These are phyloP conservation scores for Tillandsia leiboldiana DNA, from an alignment of 176 grass and related monocot species.

Conservation along the genomic window DNA sequence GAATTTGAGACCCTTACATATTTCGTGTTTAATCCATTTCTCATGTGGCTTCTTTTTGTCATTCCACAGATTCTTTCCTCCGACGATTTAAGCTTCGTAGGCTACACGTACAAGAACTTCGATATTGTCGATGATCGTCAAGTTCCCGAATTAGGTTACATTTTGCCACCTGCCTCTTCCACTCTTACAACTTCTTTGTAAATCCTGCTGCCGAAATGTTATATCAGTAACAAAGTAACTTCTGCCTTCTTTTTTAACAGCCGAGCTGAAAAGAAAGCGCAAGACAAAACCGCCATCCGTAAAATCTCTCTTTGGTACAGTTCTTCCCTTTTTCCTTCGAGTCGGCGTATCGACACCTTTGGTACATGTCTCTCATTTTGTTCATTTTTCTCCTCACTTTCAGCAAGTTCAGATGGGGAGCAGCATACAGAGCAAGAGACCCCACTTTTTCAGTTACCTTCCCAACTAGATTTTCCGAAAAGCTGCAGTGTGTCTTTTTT, in stretches of 20 bases:
- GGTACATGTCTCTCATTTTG: not conserved
- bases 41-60: conserved; percentile 7
- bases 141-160: conserved; percentile 27
- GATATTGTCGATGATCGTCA: conserved; percentile 41
- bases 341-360: not conserved
- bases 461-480: conserved; percentile 1
- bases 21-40: not conserved
- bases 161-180: not conserved
- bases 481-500: conserved; percentile 17
- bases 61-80: conserved; percentile 44
- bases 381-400: not conserved
- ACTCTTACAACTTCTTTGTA: not conserved
- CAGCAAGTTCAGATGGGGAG: conserved; percentile 7
- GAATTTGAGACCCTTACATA: conserved; percentile 3
- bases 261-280: conserved; percentile 20
- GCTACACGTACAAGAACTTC: conserved; percentile 65
- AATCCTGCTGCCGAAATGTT: not conserved
- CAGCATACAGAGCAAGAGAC: conserved; percentile 16
- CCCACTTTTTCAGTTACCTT: conserved; percentile 1
- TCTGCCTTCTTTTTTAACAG: conserved; percentile 12
- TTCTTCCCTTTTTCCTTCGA: not conserved
- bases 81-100: conserved; percentile 48
- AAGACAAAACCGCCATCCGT: conserved; percentile 3
- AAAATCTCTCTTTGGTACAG: conserved; percentile 3
- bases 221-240: not conserved